Conservation (phyloP, 768 basidiomycete genomes). For the Lactifluus pinguis region DNA sequence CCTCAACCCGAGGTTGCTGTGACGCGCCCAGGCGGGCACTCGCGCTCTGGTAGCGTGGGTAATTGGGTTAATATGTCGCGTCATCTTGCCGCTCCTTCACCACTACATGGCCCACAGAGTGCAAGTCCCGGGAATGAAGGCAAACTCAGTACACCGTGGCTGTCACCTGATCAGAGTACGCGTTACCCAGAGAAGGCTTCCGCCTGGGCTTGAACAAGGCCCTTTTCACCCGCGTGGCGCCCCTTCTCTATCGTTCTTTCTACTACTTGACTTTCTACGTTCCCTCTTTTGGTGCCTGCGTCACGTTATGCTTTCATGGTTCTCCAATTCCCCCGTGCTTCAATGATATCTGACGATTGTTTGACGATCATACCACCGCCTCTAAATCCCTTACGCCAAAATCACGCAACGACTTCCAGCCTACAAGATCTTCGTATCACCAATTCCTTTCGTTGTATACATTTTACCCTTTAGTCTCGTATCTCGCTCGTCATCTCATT, state of each 20-base stretch:
- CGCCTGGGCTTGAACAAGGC: constrained; percentile 30
- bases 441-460: constrained; percentile 17
- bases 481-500: constrained; percentile 21
- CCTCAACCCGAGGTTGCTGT: constrained; percentile 33
- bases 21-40: constrained; percentile 50
- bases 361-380: constrained; percentile 3
- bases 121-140: constrained; percentile 51
- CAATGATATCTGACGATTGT: constrained; percentile 16
- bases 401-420: constrained; percentile 9
- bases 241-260: not conserved
- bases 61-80: constrained; percentile 66
- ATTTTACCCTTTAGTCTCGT: constrained; percentile 8
- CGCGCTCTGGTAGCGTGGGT: constrained; percentile 71
- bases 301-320: constrained; percentile 16
- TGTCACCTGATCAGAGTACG: constrained; percentile 28
- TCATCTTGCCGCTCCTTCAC: constrained; percentile 38
- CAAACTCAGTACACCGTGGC: constrained; percentile 52
- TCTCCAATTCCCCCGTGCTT: not conserved
- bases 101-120: constrained; percentile 40
- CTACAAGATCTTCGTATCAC: constrained; percentile 4
- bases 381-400: constrained; percentile 4
- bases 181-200: constrained; percentile 49
- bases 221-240: not conserved
- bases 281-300: not conserved
- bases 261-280: constrained; percentile 4